Evolutionary conservation across 805 yeast genomes (phyloP), one percentile per base, ranked within the genome.

Genomic region (Metschnikowia colocasiae): DNA sequence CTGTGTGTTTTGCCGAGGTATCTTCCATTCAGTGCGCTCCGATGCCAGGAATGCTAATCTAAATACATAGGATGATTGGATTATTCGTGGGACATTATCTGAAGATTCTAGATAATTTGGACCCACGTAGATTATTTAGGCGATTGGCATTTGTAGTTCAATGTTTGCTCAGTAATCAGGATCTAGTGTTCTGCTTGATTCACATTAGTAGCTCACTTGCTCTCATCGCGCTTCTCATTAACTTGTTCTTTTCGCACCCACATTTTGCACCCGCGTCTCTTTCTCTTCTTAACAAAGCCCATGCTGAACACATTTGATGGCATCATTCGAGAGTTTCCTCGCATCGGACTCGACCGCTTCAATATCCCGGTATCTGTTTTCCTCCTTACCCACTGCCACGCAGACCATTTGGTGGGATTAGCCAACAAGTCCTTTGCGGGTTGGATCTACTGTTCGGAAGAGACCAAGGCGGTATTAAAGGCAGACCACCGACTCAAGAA

Each of bases 391-490:
- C 85, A 81, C 53, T 68, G 71, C 45, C 86, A 81, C 58, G 57
- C 73, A 1, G 85, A 81, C 52, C 85, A 80, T 55, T 56, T 80
- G 40, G 58, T 49, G 0, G 85, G 85, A 0, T 59, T 81, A 12
- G 66, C 66, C 1, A 60, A 67, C 36, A 55, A 60, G n/a, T 64
- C 67, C 47, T 61, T 68, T 37, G 68, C 72, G 1, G 71, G 74
- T 6, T 52, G 51, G 4, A 72, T 80, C 1, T 77, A 77, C 54
- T 79, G 84, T 59, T 68, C 80, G 4, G 56, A 60, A 6, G 62
- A 70, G 3, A 78, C 82, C 0, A 60, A 57, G 43, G 45, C 37
- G 23, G 51, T 69, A 12, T 35, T 68, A 33, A 50, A 48, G n/a
- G 43, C 55, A 10, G 59, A 61, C 33, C 36, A 34, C 1, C 57